phyloP scores from a whole-genome alignment of 495 filamentous ascomycete species.

The Tetracladium marchalianum region DNA sequence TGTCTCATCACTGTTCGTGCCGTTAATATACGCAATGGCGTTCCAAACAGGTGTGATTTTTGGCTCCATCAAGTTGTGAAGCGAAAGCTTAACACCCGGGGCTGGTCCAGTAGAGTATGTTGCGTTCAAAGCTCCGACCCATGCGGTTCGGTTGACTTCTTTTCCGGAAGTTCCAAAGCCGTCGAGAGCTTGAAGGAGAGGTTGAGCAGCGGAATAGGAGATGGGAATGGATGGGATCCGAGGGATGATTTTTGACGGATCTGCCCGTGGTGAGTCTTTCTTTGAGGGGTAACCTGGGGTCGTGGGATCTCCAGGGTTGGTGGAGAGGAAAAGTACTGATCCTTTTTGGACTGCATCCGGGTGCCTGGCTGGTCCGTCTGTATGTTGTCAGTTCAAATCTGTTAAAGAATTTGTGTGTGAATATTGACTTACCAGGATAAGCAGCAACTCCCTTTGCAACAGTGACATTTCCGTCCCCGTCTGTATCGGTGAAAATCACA shows the following conservation, averaged over 20 bases:
- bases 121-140: constrained; percentile 59
- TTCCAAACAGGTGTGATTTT: constrained; percentile 83
- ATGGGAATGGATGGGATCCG: constrained; percentile 85
- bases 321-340: constrained; percentile 68
- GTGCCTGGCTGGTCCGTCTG: constrained; percentile 77
- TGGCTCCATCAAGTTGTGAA: constrained; percentile 79
- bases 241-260: constrained; percentile 55
- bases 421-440: constrained; percentile 38
- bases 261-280: constrained; percentile 63
- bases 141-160: constrained; percentile 59
- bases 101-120: constrained; percentile 84
- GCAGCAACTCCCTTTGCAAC: constrained; percentile 66
- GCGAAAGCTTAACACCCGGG: constrained; percentile 55
- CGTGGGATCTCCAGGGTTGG: constrained; percentile 50
- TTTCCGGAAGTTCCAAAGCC: constrained; percentile 69
- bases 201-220: constrained; percentile 74
- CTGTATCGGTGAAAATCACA: constrained; percentile 77
- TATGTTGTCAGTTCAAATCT: constrained; percentile 19
- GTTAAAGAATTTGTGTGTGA: no score
- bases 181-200: constrained; percentile 77
- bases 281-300: constrained; percentile 89
- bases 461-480: constrained; percentile 72
- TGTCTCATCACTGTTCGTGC: constrained; percentile 74
- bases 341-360: constrained; percentile 83
- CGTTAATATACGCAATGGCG: constrained; percentile 86